Evolutionary conservation across 768 basidiomycete species (phyloP).

Genomic region (Podaxis pistillaris): DNA sequence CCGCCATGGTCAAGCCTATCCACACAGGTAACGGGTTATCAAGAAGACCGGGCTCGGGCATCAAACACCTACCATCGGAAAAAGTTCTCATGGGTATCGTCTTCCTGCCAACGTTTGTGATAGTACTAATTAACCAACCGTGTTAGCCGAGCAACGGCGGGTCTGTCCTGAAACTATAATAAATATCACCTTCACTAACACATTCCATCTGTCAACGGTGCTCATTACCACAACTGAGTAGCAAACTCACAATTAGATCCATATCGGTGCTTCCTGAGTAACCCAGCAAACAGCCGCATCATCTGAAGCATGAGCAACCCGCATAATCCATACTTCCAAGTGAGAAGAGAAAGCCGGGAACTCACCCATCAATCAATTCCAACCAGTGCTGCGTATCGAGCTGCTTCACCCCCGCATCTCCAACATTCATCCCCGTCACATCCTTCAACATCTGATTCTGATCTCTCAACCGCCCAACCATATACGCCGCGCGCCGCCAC

Average conservation of each 20-base stretch:
- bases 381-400: constrained; percentile 64
- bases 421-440: constrained; percentile 26
- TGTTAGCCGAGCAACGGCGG: not conserved
- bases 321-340: not conserved
- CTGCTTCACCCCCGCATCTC: constrained; percentile 37
- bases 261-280: constrained; percentile 56
- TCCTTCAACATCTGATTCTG: constrained; percentile 36
- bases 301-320: not conserved
- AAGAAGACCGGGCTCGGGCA: not conserved
- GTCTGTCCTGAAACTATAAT: not conserved
- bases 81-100: constrained; percentile 64
- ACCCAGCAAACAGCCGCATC: not conserved
- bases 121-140: constrained; percentile 42
- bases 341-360: not conserved
- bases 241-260: constrained; percentile 53
- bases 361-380: constrained; percentile 58
- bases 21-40: not conserved
- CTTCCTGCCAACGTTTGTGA: constrained; percentile 55
- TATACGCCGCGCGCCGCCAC: constrained; percentile 46
- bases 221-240: not conserved
- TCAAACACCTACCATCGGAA: constrained; percentile 48
- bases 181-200: constrained; percentile 40
- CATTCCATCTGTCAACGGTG: not conserved
- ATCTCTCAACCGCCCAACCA: constrained; percentile 41
- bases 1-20: constrained; percentile 60